Percentiles rank a stretch among this genome's conserved stretches.
These are phyloP conservation scores for Ganoderma multipileum DNA, from an alignment of 1,284 basidiomycete genomes.

Conservation along the genomic window DNA sequence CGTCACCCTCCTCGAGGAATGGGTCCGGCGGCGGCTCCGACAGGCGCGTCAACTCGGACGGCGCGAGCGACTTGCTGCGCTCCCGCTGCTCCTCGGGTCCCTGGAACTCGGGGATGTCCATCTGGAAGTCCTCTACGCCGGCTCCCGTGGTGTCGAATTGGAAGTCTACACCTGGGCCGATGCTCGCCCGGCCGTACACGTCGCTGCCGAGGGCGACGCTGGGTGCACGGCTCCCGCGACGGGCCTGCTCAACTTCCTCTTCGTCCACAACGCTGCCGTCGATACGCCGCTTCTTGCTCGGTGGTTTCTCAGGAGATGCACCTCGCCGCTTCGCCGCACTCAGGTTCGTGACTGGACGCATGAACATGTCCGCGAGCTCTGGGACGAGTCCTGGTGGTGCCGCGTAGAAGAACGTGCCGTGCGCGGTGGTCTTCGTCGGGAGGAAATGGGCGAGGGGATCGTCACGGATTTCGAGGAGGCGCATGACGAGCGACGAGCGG, in stretches of 20 bases:
- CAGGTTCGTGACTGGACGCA: conserved; percentile 70
- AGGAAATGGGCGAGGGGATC: conserved; percentile 89
- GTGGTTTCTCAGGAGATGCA: conserved; percentile 56
- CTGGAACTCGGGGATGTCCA: conserved; percentile 54
- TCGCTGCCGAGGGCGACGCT: conserved; percentile 64
- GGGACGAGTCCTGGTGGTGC: conserved; percentile 84
- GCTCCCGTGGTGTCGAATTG: conserved; percentile 52
- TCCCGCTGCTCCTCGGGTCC: conserved; percentile 45
- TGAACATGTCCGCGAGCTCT: conserved; percentile 83
- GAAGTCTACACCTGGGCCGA: conserved; percentile 51
- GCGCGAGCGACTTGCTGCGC: conserved; percentile 50
- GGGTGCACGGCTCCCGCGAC: conserved; percentile 69
- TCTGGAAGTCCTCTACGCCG: conserved; percentile 68
- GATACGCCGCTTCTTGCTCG: conserved; percentile 68
- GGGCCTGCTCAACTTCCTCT: conserved; percentile 63
- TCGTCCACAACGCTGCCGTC: conserved; percentile 50
- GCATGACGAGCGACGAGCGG: conserved; percentile 81
- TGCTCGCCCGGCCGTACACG: conserved; percentile 45
- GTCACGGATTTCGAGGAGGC: conserved; percentile 82
- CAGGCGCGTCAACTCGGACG: conserved; percentile 65
- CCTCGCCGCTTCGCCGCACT: conserved; percentile 58
- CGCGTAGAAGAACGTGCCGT: conserved; percentile 79
- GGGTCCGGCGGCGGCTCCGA: conserved; percentile 70
- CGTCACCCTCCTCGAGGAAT: conserved; percentile 61
- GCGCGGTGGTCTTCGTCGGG: conserved; percentile 75